Evolutionary conservation across 108 stramenopile genomes (phyloP).

Genomic region (Nannochloropsis oceanica): DNA sequence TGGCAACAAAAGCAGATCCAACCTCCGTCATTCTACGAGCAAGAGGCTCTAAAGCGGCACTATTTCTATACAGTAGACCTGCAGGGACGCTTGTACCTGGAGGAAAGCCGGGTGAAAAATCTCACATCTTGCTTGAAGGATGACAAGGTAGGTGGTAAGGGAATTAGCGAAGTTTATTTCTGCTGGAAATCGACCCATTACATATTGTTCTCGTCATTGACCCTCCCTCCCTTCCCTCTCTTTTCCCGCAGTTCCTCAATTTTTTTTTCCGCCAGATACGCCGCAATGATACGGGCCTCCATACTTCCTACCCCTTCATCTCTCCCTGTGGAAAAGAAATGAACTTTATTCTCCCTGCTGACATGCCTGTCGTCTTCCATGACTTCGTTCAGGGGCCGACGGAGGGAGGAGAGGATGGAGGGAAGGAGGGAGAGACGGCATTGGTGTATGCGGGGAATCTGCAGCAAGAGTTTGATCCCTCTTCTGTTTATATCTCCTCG

Average conservation of each 20-base stretch:
- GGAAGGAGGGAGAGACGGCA: neutral
- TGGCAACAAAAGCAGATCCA: neutral
- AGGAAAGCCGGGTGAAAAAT: neutral
- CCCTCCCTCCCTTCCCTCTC: neutral
- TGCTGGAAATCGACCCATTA: neutral
- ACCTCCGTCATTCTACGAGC: neutral
- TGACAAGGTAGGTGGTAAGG: neutral
- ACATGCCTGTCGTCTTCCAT: neutral
- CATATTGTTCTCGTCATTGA: neutral
- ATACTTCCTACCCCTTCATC: neutral
- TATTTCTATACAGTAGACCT: slow-evolving; percentile 3
- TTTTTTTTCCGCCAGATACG: neutral
- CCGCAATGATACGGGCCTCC: neutral
- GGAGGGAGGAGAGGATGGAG: neutral
- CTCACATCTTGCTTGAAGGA: slow-evolving; percentile 12
- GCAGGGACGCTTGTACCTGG: slow-evolving; percentile 5
- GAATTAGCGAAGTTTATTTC: neutral
- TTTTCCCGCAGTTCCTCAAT: neutral
- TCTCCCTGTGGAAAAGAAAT: slow-evolving; percentile 11
- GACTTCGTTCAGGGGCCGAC: neutral
- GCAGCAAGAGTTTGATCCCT: neutral
- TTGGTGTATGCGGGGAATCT: neutral
- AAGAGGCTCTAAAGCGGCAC: neutral
- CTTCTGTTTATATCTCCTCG: neutral
- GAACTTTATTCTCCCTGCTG: slow-evolving; percentile 1